Evolutionary conservation across 352 stramenopile genomes (phyloP).

Genomic region (Phytopythium ostracodes): DNA sequence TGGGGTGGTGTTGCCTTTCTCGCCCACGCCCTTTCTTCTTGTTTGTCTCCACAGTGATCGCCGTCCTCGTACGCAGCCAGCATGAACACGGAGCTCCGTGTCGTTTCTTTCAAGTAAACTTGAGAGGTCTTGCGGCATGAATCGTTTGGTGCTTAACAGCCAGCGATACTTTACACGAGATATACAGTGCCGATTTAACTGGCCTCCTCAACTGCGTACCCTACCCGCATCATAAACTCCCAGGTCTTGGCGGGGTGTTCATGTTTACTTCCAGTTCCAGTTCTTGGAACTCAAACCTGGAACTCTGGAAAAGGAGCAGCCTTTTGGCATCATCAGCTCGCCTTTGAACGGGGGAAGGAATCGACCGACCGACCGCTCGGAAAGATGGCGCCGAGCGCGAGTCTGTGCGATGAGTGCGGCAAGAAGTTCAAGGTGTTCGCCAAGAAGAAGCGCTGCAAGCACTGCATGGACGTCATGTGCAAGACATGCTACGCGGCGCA

Average conservation of each 20-base stretch:
- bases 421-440: conserved; percentile 80
- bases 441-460: conserved; percentile 63
- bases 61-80: too few species aligned
- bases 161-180: background rate
- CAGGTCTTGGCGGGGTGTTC: too few species aligned
- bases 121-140: background rate
- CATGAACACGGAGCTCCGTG: background rate
- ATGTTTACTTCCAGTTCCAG: too few species aligned
- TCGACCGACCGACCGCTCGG: background rate
- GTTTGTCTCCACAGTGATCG: background rate
- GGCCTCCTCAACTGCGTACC: background rate
- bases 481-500: conserved; percentile 49
- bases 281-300: too few species aligned
- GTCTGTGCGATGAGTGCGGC: conserved; percentile 47
- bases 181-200: background rate
- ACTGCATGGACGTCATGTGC: conserved; percentile 60
- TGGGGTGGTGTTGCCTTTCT: background rate
- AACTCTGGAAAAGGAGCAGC: too few species aligned
- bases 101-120: background rate
- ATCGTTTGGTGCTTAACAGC: too few species aligned
- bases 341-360: too few species aligned
- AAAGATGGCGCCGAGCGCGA: background rate
- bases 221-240: too few species aligned
- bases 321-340: too few species aligned
- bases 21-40: too few species aligned